These are phyloP conservation scores for Pichia cactophila DNA, from an alignment of 1,139 yeast species.

Conservation along the genomic window DNA sequence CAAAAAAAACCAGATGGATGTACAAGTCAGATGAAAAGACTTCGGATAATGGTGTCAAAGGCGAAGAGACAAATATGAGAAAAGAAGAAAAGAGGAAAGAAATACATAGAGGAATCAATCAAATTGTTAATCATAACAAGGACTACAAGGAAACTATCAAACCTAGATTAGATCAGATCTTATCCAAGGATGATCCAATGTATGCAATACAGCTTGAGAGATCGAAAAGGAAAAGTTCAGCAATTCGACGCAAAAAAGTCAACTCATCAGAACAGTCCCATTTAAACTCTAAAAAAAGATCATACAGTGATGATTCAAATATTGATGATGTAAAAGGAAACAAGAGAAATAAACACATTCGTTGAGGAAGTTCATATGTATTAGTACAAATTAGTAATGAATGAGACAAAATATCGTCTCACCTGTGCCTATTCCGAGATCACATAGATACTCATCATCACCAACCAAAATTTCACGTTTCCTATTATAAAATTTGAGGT, in stretches of 20 bases:
- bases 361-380: too few species aligned
- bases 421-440: conserved; percentile 62
- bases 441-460: conserved; percentile 49
- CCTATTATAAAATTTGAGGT: conserved; percentile 30
- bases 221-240: conserved; percentile 14
- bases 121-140: conserved; percentile 16
- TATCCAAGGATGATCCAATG: conserved; percentile 48
- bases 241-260: conserved; percentile 9
- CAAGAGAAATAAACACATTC: neutral
- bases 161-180: conserved; percentile 10
- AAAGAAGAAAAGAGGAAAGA: neutral
- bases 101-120: conserved; percentile 12
- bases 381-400: conserved; percentile 1
- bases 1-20: conserved; percentile 68
- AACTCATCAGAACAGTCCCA: neutral
- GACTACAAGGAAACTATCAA: conserved; percentile 20
- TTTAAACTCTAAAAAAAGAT: neutral
- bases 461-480: conserved; percentile 22
- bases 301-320: neutral
- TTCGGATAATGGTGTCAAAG: conserved; percentile 13
- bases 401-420: conserved; percentile 46
- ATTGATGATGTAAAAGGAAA: neutral
- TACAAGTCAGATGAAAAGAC: conserved; percentile 50
- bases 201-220: conserved; percentile 39
- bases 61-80: conserved; percentile 33